Conservation (phyloP, 257 asterid genomes). For the Solanum boliviense region DNA sequence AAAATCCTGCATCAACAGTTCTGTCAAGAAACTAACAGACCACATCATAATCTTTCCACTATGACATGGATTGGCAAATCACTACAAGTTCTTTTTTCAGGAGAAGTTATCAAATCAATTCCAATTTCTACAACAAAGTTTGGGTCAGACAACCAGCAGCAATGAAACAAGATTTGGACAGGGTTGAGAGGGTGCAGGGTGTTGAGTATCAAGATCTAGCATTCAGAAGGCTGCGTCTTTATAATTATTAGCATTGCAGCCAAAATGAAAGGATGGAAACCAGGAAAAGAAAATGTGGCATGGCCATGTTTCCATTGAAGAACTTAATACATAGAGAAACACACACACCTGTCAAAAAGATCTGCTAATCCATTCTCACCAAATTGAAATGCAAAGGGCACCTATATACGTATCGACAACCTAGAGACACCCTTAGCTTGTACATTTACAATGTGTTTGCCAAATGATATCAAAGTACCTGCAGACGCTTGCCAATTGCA, state of each 20-base stretch:
- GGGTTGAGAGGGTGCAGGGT: background rate
- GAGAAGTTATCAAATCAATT: background rate
- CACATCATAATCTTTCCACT: background rate
- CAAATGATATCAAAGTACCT: constrained; percentile 30
- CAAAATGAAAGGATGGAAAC: background rate
- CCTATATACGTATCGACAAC: background rate
- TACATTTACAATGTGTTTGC: background rate
- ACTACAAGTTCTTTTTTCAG: background rate
- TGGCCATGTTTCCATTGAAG: background rate
- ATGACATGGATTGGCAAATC: background rate
- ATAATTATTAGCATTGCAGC: background rate
- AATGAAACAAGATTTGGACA: background rate
- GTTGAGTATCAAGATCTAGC: background rate
- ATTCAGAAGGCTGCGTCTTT: background rate
- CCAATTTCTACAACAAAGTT: background rate
- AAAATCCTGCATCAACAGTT: constrained; percentile 61
- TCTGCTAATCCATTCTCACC: background rate
- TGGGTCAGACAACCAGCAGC: background rate
- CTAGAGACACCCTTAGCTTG: background rate
- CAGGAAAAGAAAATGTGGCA: background rate
- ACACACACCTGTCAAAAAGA: background rate
- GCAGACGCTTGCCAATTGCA: constrained; percentile 81
- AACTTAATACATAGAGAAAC: background rate
- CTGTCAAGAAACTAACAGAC: background rate
- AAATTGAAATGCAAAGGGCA: background rate